A percentile compares a stretch with the other conserved stretches of the same genome.
These are phyloP conservation scores for Sphaceloma murrayae DNA, from an alignment of 2,329 filamentous ascomycete species.

Conservation along the genomic window DNA sequence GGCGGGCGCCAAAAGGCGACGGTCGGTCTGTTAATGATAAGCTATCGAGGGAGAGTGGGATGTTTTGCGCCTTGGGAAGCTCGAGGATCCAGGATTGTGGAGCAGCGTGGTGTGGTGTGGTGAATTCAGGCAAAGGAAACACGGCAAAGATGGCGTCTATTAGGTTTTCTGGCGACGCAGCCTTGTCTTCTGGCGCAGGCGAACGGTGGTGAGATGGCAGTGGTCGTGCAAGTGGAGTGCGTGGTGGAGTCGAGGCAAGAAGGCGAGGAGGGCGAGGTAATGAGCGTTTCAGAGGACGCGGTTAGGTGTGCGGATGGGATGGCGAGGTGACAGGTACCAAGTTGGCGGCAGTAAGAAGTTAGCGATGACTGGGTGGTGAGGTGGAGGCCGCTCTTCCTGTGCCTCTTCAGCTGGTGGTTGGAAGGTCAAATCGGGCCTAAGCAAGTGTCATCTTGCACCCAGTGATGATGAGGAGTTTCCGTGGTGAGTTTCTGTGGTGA, in stretches of 20 bases:
- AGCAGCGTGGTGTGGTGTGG: neutral
- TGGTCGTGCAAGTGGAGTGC: conserved; percentile 5
- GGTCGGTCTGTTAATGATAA: conserved; percentile 13
- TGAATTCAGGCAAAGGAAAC: conserved; percentile 13
- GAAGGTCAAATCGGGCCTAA: no score
- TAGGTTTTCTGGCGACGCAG: conserved; percentile 11
- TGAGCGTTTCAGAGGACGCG: conserved; percentile 3
- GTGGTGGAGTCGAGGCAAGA: neutral
- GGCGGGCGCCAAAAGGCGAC: conserved; percentile 3
- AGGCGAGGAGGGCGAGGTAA: neutral
- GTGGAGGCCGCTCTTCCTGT: no score
- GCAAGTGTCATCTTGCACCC: no score
- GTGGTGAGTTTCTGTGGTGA: no score
- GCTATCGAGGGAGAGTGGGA: conserved; percentile 6
- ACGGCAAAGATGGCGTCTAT: conserved; percentile 15
- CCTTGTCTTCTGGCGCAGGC: conserved; percentile 9
- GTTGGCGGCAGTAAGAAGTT: neutral
- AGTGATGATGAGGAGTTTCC: no score
- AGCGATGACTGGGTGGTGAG: no score
- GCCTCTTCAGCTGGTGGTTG: no score
- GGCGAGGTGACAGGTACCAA: neutral
- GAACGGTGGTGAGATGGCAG: conserved; percentile 6
- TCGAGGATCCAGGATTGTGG: neutral
- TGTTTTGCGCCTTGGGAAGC: conserved; percentile 2
- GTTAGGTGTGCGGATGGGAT: neutral